Percentiles rank a stretch among this genome's conserved stretches.
phyloP scores from a whole-genome alignment of 2,329 filamentous ascomycete genomes.

The Xylariomycetidae sp. region DNA sequence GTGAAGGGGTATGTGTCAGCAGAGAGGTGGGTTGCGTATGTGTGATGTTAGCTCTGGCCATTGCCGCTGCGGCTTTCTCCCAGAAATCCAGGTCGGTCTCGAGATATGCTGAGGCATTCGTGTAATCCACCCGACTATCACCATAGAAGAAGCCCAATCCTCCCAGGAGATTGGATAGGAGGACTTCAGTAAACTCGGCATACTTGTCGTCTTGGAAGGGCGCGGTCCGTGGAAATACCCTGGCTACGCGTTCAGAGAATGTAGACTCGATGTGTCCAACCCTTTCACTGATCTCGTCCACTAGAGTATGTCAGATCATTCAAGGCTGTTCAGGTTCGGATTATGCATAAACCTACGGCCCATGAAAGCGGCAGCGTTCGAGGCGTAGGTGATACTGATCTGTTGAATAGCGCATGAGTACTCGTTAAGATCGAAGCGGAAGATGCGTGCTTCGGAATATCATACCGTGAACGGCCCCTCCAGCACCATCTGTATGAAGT shows the following conservation, averaged over 20 bases:
- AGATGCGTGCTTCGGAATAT: too few relatives aligned
- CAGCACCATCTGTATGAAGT: constrained; percentile 88
- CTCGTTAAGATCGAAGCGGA: too few relatives aligned
- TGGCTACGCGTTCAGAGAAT: constrained; percentile 74
- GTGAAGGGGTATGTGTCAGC: constrained; percentile 84
- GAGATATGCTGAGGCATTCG: constrained; percentile 86
- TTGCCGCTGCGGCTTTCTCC: constrained; percentile 83
- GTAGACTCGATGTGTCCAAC: too few relatives aligned
- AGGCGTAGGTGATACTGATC: too few relatives aligned
- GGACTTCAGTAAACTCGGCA: constrained; percentile 72
- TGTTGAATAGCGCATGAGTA: too few relatives aligned
- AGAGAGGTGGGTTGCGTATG: constrained; percentile 80
- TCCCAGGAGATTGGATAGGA: constrained; percentile 91
- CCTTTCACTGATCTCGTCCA: too few relatives aligned
- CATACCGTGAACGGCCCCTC: constrained; percentile 89
- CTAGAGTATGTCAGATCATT: too few relatives aligned
- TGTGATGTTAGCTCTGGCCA: constrained; percentile 59
- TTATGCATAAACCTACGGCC: too few relatives aligned
- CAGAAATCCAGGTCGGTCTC: constrained; percentile 95
- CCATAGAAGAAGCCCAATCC: constrained; percentile 96
- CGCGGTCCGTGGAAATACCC: constrained; percentile 64
- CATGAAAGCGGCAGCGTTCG: too few relatives aligned
- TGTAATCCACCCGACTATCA: constrained; percentile 80
- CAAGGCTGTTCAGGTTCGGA: too few relatives aligned
- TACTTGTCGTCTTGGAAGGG: constrained; percentile 74